Evolutionary conservation across 2,329 filamentous ascomycete species (phyloP), one percentile per base, ranked within the genome.

Genomic region (Aureobasidium sp.): DNA sequence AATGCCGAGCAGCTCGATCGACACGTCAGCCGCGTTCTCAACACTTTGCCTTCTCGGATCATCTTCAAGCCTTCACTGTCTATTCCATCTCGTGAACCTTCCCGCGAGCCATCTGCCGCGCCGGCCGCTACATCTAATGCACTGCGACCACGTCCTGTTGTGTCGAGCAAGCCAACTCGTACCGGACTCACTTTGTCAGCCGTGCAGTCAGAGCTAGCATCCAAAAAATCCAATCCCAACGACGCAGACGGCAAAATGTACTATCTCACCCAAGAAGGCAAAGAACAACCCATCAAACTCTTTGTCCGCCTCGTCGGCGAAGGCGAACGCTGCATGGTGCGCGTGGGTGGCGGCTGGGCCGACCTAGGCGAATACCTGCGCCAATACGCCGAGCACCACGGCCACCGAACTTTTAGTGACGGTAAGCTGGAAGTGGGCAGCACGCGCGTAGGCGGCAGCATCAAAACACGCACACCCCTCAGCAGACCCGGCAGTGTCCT

Each of bases 311-410:
- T 90, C 1, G 90, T 98, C 2, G 93, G 93, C 45, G 90, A 95
- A 67, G 88, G 88, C 14, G 90, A 97, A 68, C 83, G 93, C 48
- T 90, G 97, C 57, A 97, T 98, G 93, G 93, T 98, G 6, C 86
- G 93, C 30, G 91, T 98, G 11, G 93, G 93, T 11, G 93, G 93
- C 55, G 93, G 93, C n/a, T 98, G 93, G 93, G 90, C 90, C 12
- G 93, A 98, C 68, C 75, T 98, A 17, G 91, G 87, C 32, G 93
- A 97, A 68, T 98, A 96, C 64, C 77, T 98, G 37, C 86, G 90
- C 61, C 89, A 95, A 67, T 98, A 96, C 63, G 90, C 90, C 6
- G 83, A 84, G 55, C 93, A 98, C 65, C 93, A 98, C 66, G 87
- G 88, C 38, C 84, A 88, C n/a, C 83, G 80, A 39, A 75, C 78